Evolutionary conservation across 805 yeast species (phyloP).

Genomic region (Wickerhamiella cacticola): DNA sequence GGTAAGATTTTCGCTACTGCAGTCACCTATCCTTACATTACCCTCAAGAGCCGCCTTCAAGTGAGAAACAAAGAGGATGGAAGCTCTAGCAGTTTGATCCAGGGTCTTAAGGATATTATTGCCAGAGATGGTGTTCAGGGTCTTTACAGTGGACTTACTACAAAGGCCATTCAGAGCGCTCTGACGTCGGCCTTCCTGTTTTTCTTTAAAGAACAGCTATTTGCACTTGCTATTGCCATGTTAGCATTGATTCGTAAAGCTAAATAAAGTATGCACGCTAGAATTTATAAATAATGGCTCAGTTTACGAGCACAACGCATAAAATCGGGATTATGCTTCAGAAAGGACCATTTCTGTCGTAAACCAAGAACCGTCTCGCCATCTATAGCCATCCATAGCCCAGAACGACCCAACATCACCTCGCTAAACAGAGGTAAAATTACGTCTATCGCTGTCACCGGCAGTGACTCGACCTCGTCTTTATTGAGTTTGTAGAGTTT

Average conservation of each 20-base stretch:
- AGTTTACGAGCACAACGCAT: neutral
- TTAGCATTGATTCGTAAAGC: slow-evolving; percentile 34
- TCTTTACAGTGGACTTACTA: slow-evolving; percentile 67
- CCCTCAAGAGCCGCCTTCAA: slow-evolving; percentile 82
- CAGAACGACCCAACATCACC: slow-evolving; percentile 5
- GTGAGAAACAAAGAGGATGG: slow-evolving; percentile 35
- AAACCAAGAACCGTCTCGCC: neutral
- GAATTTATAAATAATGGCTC: neutral
- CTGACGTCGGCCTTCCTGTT: slow-evolving; percentile 82
- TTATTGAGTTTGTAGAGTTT: neutral
- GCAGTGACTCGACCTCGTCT: neutral
- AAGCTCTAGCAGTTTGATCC: slow-evolving; percentile 21
- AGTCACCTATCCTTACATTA: slow-evolving; percentile 79
- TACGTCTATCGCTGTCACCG: neutral
- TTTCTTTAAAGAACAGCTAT: slow-evolving; percentile 79
- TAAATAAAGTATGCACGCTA: neutral
- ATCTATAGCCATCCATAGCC: neutral
- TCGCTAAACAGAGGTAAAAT: slow-evolving; percentile 2
- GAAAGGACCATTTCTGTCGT: neutral
- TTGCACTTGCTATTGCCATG: slow-evolving; percentile 43
- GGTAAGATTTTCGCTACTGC: slow-evolving; percentile 85
- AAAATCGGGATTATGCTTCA: neutral
- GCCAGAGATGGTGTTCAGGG: slow-evolving; percentile 61
- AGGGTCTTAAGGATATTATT: slow-evolving; percentile 43
- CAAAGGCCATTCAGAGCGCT: slow-evolving; percentile 74